These are phyloP conservation scores for Vanrija sp. DNA, from an alignment of 1,284 basidiomycete species.

Conservation along the genomic window DNA sequence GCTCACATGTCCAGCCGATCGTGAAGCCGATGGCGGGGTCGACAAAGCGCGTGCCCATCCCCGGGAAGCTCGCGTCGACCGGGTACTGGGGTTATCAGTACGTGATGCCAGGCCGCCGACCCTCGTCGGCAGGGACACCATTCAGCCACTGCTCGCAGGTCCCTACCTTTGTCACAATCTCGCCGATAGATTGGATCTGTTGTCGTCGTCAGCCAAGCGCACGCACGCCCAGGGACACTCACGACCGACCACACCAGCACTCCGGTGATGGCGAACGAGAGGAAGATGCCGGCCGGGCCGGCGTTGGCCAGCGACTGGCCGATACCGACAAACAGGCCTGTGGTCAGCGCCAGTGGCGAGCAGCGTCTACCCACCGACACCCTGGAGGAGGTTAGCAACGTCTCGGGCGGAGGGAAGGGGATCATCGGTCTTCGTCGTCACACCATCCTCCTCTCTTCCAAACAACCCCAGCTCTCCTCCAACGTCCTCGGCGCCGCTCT, in stretches of 20 bases:
- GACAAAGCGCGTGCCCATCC: slow-evolving; percentile 3
- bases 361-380: neutral
- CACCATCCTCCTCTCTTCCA: no score
- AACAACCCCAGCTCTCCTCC: no score
- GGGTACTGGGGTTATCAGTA: slow-evolving; percentile 5
- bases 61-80: slow-evolving; percentile 13
- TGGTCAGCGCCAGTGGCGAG: neutral
- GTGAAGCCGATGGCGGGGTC: slow-evolving; percentile 74
- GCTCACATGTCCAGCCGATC: slow-evolving; percentile 67
- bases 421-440: no score
- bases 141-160: no score
- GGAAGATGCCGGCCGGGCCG: slow-evolving; percentile 9
- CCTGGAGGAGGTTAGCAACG: no score
- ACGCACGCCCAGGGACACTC: neutral
- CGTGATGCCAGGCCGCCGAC: neutral
- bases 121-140: no score
- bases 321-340: slow-evolving; percentile 11
- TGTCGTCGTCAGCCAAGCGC: neutral
- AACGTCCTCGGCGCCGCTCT: no score
- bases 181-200: slow-evolving; percentile 13
- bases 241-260: slow-evolving; percentile 10
- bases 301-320: slow-evolving; percentile 4
- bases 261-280: slow-evolving; percentile 12
- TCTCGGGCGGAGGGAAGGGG: no score
- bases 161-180: slow-evolving; percentile 9